These are phyloP conservation scores for Rhizophagus sp. DNA, from an alignment of 192 early-diverging fungal genomes.

Conservation along the genomic window DNA sequence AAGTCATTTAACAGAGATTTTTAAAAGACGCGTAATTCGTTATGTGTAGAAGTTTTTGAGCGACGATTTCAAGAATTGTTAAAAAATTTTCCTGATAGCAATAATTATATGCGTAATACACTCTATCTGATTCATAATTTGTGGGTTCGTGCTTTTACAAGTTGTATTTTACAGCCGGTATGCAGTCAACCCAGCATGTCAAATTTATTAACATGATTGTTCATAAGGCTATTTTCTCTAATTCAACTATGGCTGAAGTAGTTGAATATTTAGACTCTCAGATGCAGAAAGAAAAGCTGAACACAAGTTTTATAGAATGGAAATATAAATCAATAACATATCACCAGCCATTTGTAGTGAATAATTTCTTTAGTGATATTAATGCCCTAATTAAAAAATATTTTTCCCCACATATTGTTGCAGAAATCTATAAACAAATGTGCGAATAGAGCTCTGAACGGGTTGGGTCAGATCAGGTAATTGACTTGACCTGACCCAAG, in stretches of 20 bases:
- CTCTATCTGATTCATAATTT: neutral
- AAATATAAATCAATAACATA: too few species aligned
- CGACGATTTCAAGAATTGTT: neutral
- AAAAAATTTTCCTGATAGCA: neutral
- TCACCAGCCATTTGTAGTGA: too few species aligned
- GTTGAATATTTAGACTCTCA: neutral
- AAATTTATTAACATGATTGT: neutral
- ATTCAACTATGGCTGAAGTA: neutral
- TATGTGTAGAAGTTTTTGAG: neutral
- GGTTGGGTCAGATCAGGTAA: too few species aligned
- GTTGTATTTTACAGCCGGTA: constrained; percentile 8
- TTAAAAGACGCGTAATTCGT: neutral
- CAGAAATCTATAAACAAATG: too few species aligned
- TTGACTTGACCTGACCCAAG: too few species aligned
- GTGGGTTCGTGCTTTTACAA: constrained; percentile 10
- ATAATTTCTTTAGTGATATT: neutral
- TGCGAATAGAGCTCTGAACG: too few species aligned
- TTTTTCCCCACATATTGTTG: too few species aligned
- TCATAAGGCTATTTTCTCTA: neutral
- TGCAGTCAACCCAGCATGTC: too few species aligned
- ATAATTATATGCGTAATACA: neutral
- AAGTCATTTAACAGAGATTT: neutral
- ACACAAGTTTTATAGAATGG: neutral
- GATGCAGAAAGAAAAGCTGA: neutral
- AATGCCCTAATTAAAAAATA: neutral